Percentiles rank a stretch among this genome's conserved stretches.
phyloP scores from a whole-genome alignment of 345 rosid species.

The Euphorbia tirucalli region DNA sequence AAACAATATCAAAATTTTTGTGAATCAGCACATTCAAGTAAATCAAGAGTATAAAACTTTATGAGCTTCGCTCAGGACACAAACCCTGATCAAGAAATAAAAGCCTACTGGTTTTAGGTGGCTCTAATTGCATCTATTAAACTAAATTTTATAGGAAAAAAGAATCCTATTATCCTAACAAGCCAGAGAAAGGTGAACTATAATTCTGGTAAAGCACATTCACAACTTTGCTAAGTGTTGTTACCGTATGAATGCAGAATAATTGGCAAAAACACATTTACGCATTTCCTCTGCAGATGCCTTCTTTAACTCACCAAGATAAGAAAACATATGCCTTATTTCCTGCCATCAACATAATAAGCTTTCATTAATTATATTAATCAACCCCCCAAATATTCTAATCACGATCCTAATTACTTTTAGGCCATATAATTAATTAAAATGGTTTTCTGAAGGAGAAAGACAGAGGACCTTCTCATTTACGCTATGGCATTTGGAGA shows the following conservation, averaged over 20 bases:
- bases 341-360: constrained; percentile 43
- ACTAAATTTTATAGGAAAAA: too few relatives aligned
- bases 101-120: too few relatives aligned
- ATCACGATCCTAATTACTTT: neutral
- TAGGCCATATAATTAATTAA: neutral
- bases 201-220: constrained; percentile 9
- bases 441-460: neutral
- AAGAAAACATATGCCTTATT: constrained; percentile 55
- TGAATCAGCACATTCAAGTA: neutral
- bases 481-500: constrained; percentile 73
- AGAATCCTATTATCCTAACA: too few relatives aligned
- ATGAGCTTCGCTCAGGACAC: too few relatives aligned
- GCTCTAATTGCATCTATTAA: too few relatives aligned
- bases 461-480: constrained; percentile 63
- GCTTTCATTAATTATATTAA: neutral
- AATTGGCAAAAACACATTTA: constrained; percentile 87
- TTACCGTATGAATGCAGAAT: constrained; percentile 81
- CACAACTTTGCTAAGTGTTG: too few relatives aligned
- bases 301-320: constrained; percentile 72
- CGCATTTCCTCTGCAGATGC: constrained; percentile 99
- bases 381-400: neutral
- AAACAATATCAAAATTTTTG: neutral
- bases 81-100: too few relatives aligned
- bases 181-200: neutral
- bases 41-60: too few relatives aligned